phyloP scores from a whole-genome alignment of 1,284 basidiomycete genomes.

The Chalciporus sp. region DNA sequence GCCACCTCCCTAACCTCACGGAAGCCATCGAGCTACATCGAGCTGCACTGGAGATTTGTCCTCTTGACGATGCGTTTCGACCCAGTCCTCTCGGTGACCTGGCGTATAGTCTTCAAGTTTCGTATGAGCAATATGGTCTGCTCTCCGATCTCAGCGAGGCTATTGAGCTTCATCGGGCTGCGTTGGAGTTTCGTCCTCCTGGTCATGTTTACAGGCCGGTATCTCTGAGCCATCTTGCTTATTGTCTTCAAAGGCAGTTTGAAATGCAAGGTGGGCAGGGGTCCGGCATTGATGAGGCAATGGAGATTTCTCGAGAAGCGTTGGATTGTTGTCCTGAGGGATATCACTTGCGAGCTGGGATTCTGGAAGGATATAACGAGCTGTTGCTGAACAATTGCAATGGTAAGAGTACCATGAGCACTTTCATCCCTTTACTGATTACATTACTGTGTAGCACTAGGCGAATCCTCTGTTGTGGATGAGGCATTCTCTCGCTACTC shows the following conservation, averaged over 20 bases:
- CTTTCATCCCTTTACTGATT: too few species aligned
- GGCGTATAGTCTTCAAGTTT: not conserved
- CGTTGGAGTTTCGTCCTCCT: not conserved
- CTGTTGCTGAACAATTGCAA: not conserved
- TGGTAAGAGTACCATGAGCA: not conserved
- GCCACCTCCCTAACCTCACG: not conserved
- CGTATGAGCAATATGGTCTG: not conserved
- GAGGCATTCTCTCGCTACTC: too few species aligned
- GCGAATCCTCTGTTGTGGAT: not conserved
- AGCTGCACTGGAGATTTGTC: not conserved
- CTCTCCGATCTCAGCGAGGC: slow-evolving; percentile 4
- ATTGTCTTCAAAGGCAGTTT: not conserved
- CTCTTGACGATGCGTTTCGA: not conserved
- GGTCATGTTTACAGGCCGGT: not conserved
- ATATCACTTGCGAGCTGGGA: too few species aligned
- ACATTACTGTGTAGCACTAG: not conserved
- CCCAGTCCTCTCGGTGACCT: not conserved
- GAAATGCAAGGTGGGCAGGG: not conserved
- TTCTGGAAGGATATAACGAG: not conserved
- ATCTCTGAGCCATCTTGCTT: not conserved
- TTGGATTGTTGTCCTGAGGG: not conserved
- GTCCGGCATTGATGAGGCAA: not conserved
- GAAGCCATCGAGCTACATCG: not conserved
- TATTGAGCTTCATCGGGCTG: slow-evolving; percentile 8
- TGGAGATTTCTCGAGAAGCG: not conserved